Percentiles rank a stretch among this genome's conserved stretches.
Evolutionary conservation across 1,284 basidiomycete species (phyloP).

Genomic region (Inonotus obliquus): DNA sequence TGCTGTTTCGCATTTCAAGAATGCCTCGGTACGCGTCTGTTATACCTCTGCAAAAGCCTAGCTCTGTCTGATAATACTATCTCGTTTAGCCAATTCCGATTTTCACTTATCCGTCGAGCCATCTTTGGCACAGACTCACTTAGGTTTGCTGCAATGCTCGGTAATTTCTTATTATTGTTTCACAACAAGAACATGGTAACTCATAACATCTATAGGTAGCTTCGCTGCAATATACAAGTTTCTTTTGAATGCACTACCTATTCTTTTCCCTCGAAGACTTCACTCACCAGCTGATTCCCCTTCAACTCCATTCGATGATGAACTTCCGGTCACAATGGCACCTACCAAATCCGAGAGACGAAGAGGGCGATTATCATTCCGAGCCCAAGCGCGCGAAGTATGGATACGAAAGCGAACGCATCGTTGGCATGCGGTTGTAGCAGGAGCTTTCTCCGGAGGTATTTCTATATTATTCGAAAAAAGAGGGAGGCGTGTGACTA

Average conservation of each 20-base stretch:
- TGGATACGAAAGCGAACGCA: constrained; percentile 62
- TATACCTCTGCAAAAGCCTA: constrained; percentile 1
- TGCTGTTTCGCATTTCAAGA: constrained; percentile 62
- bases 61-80: neutral
- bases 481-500: constrained; percentile 58
- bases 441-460: constrained; percentile 80
- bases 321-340: constrained; percentile 19
- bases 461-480: constrained; percentile 85
- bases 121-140: constrained; percentile 77
- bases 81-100: constrained; percentile 39
- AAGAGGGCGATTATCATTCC: constrained; percentile 52
- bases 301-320: constrained; percentile 19
- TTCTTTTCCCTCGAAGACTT: constrained; percentile 51
- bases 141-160: constrained; percentile 83
- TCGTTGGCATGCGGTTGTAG: constrained; percentile 86
- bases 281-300: constrained; percentile 17
- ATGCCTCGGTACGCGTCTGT: constrained; percentile 49
- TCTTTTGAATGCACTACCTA: constrained; percentile 77
- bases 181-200: neutral
- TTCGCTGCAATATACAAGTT: constrained; percentile 82
- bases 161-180: constrained; percentile 35
- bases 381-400: constrained; percentile 55
- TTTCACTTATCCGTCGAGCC: constrained; percentile 66
- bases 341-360: constrained; percentile 25
- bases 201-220: constrained; percentile 43